Evolutionary conservation across 805 yeast genomes (phyloP), one percentile per base, ranked within the genome.

Genomic region (Clavispora carvajalis): DNA sequence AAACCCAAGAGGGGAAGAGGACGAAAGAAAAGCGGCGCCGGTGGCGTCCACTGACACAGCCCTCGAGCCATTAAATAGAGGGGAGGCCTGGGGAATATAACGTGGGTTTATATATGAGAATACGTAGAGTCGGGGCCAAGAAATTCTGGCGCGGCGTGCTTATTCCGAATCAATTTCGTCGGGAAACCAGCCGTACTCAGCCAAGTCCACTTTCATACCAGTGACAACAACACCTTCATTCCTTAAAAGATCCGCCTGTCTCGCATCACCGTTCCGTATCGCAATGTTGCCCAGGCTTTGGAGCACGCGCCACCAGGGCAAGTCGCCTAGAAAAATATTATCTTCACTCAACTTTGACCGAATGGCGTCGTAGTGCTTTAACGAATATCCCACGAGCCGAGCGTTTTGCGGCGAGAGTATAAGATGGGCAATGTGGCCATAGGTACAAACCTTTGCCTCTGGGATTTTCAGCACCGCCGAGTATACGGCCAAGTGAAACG

Each of bases 251-350:
- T 62, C 58, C 9, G 71, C 67, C 54, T 84, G 91, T 17, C 54
- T 48, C 10, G 53, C 47, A 38, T 74, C 77, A 1, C 74, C 72
- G 25, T 54, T 60, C 33, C 85, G 55, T 3, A 74, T 73, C 4
- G 88, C 75, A 2, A 85, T 79, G 15, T 60, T 65, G 0, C 93
- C 93, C 13, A 74, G 60, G n/a, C 84, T 67, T 18, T 74, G 71
- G 8, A 85, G 65, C 1, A 85, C 85, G 25, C 95, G 61, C 91
- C 91, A 85, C 95, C 95, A 85, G 4, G 91, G 91, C 11, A 84
- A 73, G 8, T 62, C 63, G 2, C 49, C 58, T 8, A 52, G 37
- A 10, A 41, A 42, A 5, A 39, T 45, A 17, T 47, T 47, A 8
- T 62, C 67, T 1, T 34, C 41, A 18, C 54, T 53, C 11, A 67